phyloP scores from a whole-genome alignment of 1,284 basidiomycete genomes.

The Cutaneotrichosporon arboriforme region DNA sequence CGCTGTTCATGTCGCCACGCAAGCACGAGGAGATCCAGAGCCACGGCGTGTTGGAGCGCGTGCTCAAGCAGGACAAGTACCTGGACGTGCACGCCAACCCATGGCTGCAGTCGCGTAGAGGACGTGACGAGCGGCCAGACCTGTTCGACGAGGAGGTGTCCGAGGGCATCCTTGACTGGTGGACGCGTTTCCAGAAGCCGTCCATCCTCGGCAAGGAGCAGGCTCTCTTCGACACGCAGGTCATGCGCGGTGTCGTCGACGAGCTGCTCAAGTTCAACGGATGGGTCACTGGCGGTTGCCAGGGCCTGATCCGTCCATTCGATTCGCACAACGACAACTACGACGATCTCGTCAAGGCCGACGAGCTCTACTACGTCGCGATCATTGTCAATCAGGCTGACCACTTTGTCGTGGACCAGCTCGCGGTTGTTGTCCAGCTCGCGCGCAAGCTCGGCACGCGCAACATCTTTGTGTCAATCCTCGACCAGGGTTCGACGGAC shows the following conservation, averaged over 20 bases:
- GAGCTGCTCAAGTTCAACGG: conserved; percentile 85
- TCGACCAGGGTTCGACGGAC: conserved; percentile 88
- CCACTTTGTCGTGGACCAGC: conserved; percentile 93
- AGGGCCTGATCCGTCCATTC: conserved; percentile 81
- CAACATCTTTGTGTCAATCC: conserved; percentile 89
- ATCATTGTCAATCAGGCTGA: conserved; percentile 92
- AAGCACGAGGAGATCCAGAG: conserved; percentile 57
- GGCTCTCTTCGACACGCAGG: conserved; percentile 77
- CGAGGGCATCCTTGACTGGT: conserved; percentile 76
- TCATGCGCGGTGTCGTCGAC: conserved; percentile 78
- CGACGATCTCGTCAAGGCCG: conserved; percentile 72
- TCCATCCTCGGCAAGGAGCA: conserved; percentile 77
- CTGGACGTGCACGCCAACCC: conserved; percentile 80
- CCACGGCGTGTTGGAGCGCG: conserved; percentile 78
- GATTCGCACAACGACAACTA: conserved; percentile 75
- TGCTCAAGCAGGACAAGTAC: conserved; percentile 71
- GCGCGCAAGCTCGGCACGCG: conserved; percentile 77
- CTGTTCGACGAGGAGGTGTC: conserved; percentile 67
- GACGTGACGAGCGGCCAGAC: conserved; percentile 73
- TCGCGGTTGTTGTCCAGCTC: conserved; percentile 90
- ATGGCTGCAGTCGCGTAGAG: conserved; percentile 78
- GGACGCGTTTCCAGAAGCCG: conserved; percentile 82
- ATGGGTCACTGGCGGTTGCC: conserved; percentile 97
- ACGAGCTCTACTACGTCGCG: conserved; percentile 85
- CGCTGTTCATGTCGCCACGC: conserved; percentile 35